phyloP scores from a whole-genome alignment of 2,329 filamentous ascomycete species.

The Pseudogymnoascus sp. region DNA sequence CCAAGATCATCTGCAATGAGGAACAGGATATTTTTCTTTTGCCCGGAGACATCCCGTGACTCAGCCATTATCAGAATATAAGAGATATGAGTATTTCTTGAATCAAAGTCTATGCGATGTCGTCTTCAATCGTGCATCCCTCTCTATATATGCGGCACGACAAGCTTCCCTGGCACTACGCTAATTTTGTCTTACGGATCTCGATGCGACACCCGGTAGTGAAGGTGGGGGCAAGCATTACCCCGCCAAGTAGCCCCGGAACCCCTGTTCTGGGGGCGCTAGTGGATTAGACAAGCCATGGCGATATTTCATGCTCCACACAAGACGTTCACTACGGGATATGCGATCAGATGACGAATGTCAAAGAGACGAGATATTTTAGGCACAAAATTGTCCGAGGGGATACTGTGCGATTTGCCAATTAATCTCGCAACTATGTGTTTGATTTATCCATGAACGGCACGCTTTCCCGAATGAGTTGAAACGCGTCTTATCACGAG shows the following conservation, averaged over 20 bases:
- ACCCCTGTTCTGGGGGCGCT: neutral
- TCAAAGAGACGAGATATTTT: neutral
- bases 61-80: neutral
- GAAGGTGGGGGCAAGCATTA: neutral
- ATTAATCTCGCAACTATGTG: neutral
- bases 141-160: neutral
- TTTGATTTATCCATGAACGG: neutral
- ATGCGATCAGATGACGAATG: neutral
- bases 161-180: neutral
- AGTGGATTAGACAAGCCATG: too few relatives aligned
- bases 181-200: neutral
- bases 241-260: too few relatives aligned
- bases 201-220: neutral
- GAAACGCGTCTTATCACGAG: neutral
- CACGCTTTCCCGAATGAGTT: neutral
- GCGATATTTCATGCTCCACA: too few relatives aligned
- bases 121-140: neutral
- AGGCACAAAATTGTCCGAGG: neutral
- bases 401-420: neutral
- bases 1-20: slow-evolving; percentile 38
- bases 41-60: neutral
- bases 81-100: neutral
- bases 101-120: neutral
- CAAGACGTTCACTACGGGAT: neutral
- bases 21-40: slow-evolving; percentile 30